These are phyloP conservation scores for Rhizophagus prolifer DNA, from an alignment of 192 early-diverging fungal genomes.

Conservation along the genomic window DNA sequence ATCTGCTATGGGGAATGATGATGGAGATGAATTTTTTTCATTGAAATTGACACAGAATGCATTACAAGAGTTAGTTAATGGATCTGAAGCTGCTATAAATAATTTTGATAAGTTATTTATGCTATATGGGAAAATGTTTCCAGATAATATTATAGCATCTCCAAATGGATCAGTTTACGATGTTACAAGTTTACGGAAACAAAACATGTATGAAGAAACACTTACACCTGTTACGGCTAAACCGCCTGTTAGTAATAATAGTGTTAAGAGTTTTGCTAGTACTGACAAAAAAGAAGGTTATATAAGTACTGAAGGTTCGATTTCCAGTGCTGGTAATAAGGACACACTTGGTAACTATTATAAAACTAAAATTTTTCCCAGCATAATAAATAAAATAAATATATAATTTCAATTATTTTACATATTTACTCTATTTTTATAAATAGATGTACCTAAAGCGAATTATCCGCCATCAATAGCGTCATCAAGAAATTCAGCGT, in stretches of 20 bases:
- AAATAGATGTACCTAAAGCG: slow-evolving; percentile 36
- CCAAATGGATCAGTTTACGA: slow-evolving; percentile 37
- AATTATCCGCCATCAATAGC: slow-evolving; percentile 44
- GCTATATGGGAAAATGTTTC: slow-evolving; percentile 57
- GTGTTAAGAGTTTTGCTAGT: slow-evolving; percentile 34
- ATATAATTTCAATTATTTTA: not conserved
- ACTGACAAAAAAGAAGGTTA: slow-evolving; percentile 23
- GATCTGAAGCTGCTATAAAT: slow-evolving; percentile 53
- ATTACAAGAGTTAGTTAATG: slow-evolving; percentile 51
- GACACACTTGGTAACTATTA: slow-evolving; percentile 36
- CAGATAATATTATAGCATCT: slow-evolving; percentile 25
- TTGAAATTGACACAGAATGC: slow-evolving; percentile 62
- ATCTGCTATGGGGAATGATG: slow-evolving; percentile 34
- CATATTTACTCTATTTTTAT: not conserved
- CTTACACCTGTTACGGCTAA: not conserved
- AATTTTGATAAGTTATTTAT: slow-evolving; percentile 61
- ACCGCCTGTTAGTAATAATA: slow-evolving; percentile 33
- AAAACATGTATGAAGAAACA: slow-evolving; percentile 22
- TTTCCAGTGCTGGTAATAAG: slow-evolving; percentile 14
- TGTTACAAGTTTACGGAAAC: slow-evolving; percentile 28
- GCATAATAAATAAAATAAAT: not conserved
- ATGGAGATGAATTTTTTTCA: slow-evolving; percentile 60
- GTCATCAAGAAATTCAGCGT: slow-evolving; percentile 36
- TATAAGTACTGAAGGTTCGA: slow-evolving; percentile 30
- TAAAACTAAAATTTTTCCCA: not conserved